phyloP scores from a whole-genome alignment of 2,329 filamentous ascomycete species.

The Colletotrichum zoysiae region DNA sequence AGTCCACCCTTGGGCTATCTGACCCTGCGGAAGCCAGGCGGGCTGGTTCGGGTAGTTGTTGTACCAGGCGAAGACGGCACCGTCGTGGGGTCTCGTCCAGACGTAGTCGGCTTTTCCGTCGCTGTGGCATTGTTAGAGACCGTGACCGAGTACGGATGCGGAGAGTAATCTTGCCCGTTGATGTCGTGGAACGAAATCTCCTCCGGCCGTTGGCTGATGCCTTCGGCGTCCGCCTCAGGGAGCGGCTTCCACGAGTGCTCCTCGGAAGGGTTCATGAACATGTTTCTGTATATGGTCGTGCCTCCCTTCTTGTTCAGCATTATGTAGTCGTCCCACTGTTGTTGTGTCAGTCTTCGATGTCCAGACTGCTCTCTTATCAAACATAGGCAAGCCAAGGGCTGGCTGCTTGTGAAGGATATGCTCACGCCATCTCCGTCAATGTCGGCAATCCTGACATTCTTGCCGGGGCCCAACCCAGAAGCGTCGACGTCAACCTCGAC shows the following conservation, averaged over 20 bases:
- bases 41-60: conserved; percentile 42
- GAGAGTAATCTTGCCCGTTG: background rate
- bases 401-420: background rate
- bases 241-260: background rate
- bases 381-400: background rate
- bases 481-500: conserved; percentile 30
- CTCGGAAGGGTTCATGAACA: background rate
- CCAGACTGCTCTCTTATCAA: background rate
- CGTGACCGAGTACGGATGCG: background rate
- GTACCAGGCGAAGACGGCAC: conserved; percentile 39
- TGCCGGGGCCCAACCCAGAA: conserved; percentile 39
- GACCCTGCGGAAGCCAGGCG: conserved; percentile 35
- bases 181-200: background rate
- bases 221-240: background rate
- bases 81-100: conserved; percentile 41
- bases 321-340: conserved; percentile 41
- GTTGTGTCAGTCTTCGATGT: background rate
- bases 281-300: conserved; percentile 40
- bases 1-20: conserved; percentile 22
- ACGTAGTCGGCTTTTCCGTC: conserved; percentile 44
- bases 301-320: conserved; percentile 31
- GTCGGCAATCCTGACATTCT: conserved; percentile 43
- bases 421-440: conserved; percentile 44
- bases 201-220: background rate
- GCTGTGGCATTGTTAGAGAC: background rate